phyloP scores from a whole-genome alignment of 345 rosid species.

The Eucalyptus cladocalyx region DNA sequence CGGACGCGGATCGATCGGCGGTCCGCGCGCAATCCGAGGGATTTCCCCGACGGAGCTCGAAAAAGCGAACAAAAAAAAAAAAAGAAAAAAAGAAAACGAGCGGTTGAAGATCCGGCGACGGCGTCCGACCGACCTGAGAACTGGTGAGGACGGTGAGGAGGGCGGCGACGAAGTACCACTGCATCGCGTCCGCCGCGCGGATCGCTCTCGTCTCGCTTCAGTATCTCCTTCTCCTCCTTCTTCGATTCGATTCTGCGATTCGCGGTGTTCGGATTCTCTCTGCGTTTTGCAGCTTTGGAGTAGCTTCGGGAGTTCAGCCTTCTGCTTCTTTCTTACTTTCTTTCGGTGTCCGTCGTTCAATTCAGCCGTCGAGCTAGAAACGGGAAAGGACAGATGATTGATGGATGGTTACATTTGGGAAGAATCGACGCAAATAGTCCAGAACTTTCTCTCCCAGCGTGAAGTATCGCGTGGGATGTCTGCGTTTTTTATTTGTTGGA shows the following conservation, averaged over 20 bases:
- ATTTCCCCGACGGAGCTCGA: background rate
- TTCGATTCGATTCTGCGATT: background rate
- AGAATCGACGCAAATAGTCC: background rate
- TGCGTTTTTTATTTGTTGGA: too few relatives aligned
- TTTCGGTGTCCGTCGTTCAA: background rate
- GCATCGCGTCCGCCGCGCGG: slow-evolving; percentile 1
- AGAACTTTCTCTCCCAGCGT: too few relatives aligned
- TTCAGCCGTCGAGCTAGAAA: background rate
- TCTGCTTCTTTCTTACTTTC: background rate
- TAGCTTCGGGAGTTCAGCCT: background rate
- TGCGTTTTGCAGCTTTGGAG: background rate
- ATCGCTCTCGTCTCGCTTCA: background rate
- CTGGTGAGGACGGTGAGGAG: slow-evolving; percentile 44
- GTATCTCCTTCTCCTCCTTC: background rate
- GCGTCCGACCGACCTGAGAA: slow-evolving; percentile 18
- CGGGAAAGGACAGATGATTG: background rate
- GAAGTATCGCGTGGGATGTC: too few relatives aligned
- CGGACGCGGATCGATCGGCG: background rate
- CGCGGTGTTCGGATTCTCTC: background rate
- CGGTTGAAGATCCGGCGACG: background rate
- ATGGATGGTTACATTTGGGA: background rate
- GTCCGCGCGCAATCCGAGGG: background rate
- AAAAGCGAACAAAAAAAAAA: background rate
- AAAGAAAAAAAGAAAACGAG: background rate
- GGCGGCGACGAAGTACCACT: slow-evolving; percentile 36